Evolutionary conservation across 2,329 filamentous ascomycete species (phyloP), one percentile per base, ranked within the genome.

Genomic region (Fusarium sp.): DNA sequence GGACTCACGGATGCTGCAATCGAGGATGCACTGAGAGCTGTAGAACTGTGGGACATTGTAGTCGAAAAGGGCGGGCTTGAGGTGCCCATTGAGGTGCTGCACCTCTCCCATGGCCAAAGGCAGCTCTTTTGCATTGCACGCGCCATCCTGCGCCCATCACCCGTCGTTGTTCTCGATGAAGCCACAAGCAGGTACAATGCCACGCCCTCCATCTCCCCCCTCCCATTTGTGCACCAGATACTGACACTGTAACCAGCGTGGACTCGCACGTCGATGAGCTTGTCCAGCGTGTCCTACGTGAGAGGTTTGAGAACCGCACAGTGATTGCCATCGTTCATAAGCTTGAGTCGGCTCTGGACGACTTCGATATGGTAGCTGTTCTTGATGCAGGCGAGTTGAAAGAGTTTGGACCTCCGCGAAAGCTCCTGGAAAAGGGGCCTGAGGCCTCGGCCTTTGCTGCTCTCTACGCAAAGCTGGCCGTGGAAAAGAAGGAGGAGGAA

Each of bases 51-150:
- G 82, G 78, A 82, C 4, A 79, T 83, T 2, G 76, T 89, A 22
- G 76, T 82, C 5, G 72, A 79, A 1, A 79, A 80, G 3, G 84
- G 84, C 2, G 83, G 84, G 0, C 78, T 88, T 3, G 80, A 82
- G 13, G 75, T 69, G 1, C 73, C 78, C 0, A 82, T 87, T 20
- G 73, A 77, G 8, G 71, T 77, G 2, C 69, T 82, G 1, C 71
- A 78, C 4, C 77, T 86, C 13, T 87, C 85, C 0, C 84, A 86
- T 50, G 87, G 88, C 2, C 84, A 90, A 71, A 79, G 81, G 52
- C 88, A 89, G 76, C 77, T 89, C 0, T 84, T 89, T 60, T 84
- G 82, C 11, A 79, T 89, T 16, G 87, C 85, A 0, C 81, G 88
- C 2, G 84, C 86, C 1, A 78, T 88, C 7, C 69, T 88, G 8